Percentiles rank a stretch among this genome's conserved stretches.
Conservation (phyloP, 2,329 filamentous ascomycete genomes). For the Bipolaris cookei region DNA sequence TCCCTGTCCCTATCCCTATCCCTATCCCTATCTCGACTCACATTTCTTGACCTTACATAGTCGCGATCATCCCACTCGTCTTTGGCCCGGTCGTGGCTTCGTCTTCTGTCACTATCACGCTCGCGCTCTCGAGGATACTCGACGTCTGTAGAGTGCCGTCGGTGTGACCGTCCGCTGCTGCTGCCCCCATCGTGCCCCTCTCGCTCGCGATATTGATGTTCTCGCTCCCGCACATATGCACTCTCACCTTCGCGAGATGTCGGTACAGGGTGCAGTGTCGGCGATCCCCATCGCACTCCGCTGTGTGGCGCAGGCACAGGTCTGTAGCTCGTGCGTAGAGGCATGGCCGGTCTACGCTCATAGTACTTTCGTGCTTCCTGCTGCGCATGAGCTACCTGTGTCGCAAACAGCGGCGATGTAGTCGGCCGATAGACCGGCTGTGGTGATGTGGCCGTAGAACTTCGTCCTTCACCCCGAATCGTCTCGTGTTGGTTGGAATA, state of each 20-base stretch:
- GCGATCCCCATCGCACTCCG: slow-evolving; percentile 34
- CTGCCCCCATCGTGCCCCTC: slow-evolving; percentile 19
- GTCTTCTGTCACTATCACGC: slow-evolving; percentile 28
- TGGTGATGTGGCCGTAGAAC: slow-evolving; percentile 27
- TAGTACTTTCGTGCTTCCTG: slow-evolving; percentile 36
- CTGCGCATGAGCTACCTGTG: slow-evolving; percentile 52
- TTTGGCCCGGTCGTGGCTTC: slow-evolving; percentile 37
- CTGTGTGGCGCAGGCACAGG: slow-evolving; percentile 21
- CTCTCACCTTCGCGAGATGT: slow-evolving; percentile 32
- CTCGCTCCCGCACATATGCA: slow-evolving; percentile 26
- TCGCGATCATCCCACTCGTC: slow-evolving; percentile 34
- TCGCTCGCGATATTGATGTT: slow-evolving; percentile 21
- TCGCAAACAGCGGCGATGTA: slow-evolving; percentile 55
- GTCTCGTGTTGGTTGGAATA: slow-evolving; percentile 35
- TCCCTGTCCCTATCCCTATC: no score
- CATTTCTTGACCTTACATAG: slow-evolving; percentile 11
- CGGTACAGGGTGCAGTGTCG: slow-evolving; percentile 21
- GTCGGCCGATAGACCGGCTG: slow-evolving; percentile 53
- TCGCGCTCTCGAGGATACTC: slow-evolving; percentile 32
- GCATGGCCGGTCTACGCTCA: slow-evolving; percentile 37
- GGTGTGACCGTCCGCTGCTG: slow-evolving; percentile 22
- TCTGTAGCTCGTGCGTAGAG: slow-evolving; percentile 35
- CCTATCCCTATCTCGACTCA: slow-evolving; percentile 17
- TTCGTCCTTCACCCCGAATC: slow-evolving; percentile 22
- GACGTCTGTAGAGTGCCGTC: slow-evolving; percentile 35